phyloP scores from a whole-genome alignment of 164 flowering plant genomes.

The Umbellularia californica region DNA sequence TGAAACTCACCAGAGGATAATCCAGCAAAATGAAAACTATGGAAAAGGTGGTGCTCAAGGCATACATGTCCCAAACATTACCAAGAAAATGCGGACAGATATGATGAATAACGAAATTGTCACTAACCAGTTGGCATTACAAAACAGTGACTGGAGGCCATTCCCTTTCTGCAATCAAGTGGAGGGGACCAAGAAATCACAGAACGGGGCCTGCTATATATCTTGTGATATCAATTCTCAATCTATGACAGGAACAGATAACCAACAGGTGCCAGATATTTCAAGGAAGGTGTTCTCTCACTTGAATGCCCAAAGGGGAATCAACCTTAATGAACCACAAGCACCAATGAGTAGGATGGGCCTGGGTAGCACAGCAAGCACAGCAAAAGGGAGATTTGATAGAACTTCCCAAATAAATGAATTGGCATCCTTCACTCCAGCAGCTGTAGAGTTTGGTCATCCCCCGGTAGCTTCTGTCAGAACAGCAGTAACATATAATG shows the following conservation, averaged over 20 bases:
- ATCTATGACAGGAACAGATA: neutral
- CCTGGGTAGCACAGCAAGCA: slow-evolving; percentile 14
- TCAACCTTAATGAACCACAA: slow-evolving; percentile 9
- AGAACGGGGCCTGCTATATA: slow-evolving; percentile 2
- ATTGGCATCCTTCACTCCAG: slow-evolving; percentile 23
- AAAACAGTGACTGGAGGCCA: slow-evolving; percentile 6
- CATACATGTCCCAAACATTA: slow-evolving; percentile 34
- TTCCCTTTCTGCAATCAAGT: slow-evolving; percentile 2
- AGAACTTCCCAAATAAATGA: slow-evolving; percentile 27
- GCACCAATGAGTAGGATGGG: slow-evolving; percentile 12
- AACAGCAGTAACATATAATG: neutral
- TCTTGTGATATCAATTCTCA: neutral
- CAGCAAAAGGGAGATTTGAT: slow-evolving; percentile 42
- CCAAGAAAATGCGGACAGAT: slow-evolving; percentile 55
- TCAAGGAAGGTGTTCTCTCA: slow-evolving; percentile 2
- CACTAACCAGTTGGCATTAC: slow-evolving; percentile 11
- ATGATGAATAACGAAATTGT: slow-evolving; percentile 18
- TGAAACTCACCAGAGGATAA: neutral
- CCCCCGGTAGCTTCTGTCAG: slow-evolving; percentile 7
- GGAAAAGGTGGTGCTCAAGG: slow-evolving; percentile 4
- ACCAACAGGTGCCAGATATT: neutral
- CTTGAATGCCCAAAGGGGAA: slow-evolving; percentile 2
- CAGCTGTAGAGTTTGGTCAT: slow-evolving; percentile 16
- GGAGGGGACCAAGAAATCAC: neutral
- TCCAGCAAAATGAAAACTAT: slow-evolving; percentile 7